Evolutionary conservation across 176 grass and related monocot genomes (phyloP), one percentile per base, ranked within the genome.

Genomic region (Rhipidocladum racemiflorum): DNA sequence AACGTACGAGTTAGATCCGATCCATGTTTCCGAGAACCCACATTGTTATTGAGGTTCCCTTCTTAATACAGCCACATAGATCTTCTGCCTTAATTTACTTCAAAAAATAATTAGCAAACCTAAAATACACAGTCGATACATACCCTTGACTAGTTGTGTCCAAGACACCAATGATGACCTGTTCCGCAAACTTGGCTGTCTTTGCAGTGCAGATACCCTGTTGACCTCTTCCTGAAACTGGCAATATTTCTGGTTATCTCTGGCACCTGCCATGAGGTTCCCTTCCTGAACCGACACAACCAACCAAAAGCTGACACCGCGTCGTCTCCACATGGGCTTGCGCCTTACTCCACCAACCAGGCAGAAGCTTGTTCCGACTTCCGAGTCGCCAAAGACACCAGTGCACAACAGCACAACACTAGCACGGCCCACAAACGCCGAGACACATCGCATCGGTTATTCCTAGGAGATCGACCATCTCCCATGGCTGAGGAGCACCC

Each of bases 401-500:
- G 20, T 57, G 21, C 54, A 23, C 54, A 23, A 57, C 34, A 27
- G 21, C 54, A 23, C 54, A 23, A 57, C 34, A 27, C 4, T 6
- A 6, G 36, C 36, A 0, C 4, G 4, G 36, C 36, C 6, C 36
- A 39, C 36, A 7, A 39, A 39, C 4, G 36, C 36, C 36, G 6
- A 39, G 6, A 39, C 40, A 42, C 13, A 25, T 51, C 57, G 30
- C 80, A 35, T 24, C 57, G 3, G 9, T 55, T 32, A 16, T 27
- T 63, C 39, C 40, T 65, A 13, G 12, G 17, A 46, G 21, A 23
- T 16, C 1, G 73, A 69, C 25, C 64, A 15, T 57, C 73, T 25
- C 17, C 54, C 65, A 85, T 85, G 83, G 43, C 75, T 16, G 11
- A 62, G 11, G 66, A 70, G 75, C 29, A 40, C 21, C 44, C 16